phyloP scores from a whole-genome alignment of 768 basidiomycete genomes.

The Phlegmacium glaucopus region DNA sequence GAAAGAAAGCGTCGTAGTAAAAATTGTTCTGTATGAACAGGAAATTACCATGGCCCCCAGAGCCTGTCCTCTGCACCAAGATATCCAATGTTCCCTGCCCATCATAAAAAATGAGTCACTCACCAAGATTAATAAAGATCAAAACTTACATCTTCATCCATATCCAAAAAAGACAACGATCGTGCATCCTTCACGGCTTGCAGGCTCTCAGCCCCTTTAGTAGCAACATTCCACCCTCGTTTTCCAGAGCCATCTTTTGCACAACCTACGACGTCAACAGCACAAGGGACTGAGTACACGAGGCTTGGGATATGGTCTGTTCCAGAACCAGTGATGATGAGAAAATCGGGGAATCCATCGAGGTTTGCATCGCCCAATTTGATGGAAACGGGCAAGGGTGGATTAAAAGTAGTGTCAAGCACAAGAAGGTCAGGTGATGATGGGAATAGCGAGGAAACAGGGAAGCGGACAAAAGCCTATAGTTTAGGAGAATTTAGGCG shows the following conservation, averaged over 20 bases:
- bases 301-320: conserved; percentile 53
- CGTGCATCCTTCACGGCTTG: conserved; percentile 73
- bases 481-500: neutral
- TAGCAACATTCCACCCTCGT: conserved; percentile 62
- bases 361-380: conserved; percentile 88
- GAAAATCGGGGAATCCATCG: conserved; percentile 91
- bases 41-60: conserved; percentile 56
- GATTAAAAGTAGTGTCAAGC: conserved; percentile 59
- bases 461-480: conserved; percentile 66
- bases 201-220: conserved; percentile 57
- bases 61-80: conserved; percentile 82
- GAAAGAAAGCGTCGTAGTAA: conserved; percentile 98
- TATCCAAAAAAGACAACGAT: conserved; percentile 77
- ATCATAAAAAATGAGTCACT: neutral
- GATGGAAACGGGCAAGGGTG: conserved; percentile 71
- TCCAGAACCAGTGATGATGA: conserved; percentile 51
- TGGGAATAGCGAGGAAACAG: conserved; percentile 58
- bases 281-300: conserved; percentile 62
- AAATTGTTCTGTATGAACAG: conserved; percentile 95
- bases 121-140: neutral
- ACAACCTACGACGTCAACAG: conserved; percentile 55
- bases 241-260: conserved; percentile 42
- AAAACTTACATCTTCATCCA: conserved; percentile 88
- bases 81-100: conserved; percentile 83
- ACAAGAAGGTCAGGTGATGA: conserved; percentile 59